Conservation (phyloP, 1,284 basidiomycete species). For the Pseudozyma hubeiensis region DNA sequence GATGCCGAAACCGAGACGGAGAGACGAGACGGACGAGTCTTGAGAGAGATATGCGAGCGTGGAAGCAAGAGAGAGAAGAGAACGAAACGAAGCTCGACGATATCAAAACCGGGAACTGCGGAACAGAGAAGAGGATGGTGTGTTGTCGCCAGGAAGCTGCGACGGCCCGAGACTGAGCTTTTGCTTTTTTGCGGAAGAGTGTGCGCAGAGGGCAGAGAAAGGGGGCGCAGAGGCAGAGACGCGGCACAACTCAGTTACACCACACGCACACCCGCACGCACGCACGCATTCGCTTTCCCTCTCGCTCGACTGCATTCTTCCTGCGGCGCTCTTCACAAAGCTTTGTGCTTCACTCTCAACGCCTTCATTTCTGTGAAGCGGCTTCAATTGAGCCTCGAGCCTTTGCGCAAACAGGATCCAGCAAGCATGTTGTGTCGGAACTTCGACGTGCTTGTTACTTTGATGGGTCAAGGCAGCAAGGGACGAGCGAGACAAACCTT, state of each 20-base stretch:
- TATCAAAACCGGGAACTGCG: conserved; percentile 50
- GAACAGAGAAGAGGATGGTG: conserved; percentile 31
- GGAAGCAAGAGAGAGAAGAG: conserved; percentile 23
- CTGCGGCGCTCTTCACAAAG: too few relatives aligned
- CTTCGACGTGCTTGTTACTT: too few relatives aligned
- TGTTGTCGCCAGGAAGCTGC: conserved; percentile 4
- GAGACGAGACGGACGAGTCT: conserved; percentile 46
- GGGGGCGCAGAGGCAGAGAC: conserved; percentile 10
- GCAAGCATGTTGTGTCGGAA: too few relatives aligned
- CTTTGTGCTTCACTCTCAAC: too few relatives aligned
- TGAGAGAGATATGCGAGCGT: conserved; percentile 34
- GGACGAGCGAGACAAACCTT: neutral
- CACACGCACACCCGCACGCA: neutral
- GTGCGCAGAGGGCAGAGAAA: neutral
- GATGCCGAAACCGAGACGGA: conserved; percentile 47
- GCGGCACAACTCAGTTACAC: conserved; percentile 2
- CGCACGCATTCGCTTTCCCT: neutral
- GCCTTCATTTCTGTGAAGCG: too few relatives aligned
- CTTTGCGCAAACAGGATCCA: too few relatives aligned
- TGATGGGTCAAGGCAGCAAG: too few relatives aligned
- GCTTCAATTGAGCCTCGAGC: too few relatives aligned
- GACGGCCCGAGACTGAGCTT: conserved; percentile 15
- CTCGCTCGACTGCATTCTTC: too few relatives aligned
- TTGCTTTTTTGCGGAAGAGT: neutral
- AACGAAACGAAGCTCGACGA: conserved; percentile 51